Evolutionary conservation across 2,329 filamentous ascomycete species (phyloP), one percentile per base, ranked within the genome.

Genomic region (Beauveria varroae): DNA sequence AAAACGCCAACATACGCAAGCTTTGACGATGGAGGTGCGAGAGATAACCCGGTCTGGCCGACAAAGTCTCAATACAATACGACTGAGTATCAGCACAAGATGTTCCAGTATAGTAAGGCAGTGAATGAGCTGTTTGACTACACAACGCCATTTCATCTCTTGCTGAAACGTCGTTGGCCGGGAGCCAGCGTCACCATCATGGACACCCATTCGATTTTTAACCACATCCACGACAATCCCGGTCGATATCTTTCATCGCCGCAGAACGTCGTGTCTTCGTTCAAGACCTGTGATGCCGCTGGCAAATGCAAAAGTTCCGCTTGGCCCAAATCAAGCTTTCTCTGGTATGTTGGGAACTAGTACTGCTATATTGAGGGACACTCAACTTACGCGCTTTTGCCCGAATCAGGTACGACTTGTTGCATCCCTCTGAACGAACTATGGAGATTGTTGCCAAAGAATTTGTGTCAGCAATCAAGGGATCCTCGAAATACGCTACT

Each of bases 341-440:
- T 91, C 70, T 93, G 89, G 87, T 89, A 51, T 63, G 69, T 68
- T 16, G 18, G 28, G 44, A 20, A 5, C 1, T 40, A 40, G 5
- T 6, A 7, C 3, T 24, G 12, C 7, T 12, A 18, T 1, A 16
- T 26, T 34, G 10, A 34, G 10, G 34, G 12, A 9, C 22, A 41
- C 5, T 18, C 5, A 41, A 24, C 55, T 40, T 1, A 49, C 43
- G 1, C 1, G 5, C 26, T 40, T 57, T 40, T 1, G 2, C 5
- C 3, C 16, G 7, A 24, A 20, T n/a, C 47, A 76, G 74, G 74
- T 81, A 80, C 67, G 89, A 93, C 72, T 82, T 86, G 69, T 71
- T 93, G 69, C 90, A 93, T 75, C 88, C 88, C 0, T 86, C 85
- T 34, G 80, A 86, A 72, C 82, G 84, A 72, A 81, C 86, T 72